A percentile compares a stretch with the other conserved stretches of the same genome.
These are phyloP conservation scores for Hylodesmum podocarpum DNA, from an alignment of 306 rosid species.

Conservation along the genomic window DNA sequence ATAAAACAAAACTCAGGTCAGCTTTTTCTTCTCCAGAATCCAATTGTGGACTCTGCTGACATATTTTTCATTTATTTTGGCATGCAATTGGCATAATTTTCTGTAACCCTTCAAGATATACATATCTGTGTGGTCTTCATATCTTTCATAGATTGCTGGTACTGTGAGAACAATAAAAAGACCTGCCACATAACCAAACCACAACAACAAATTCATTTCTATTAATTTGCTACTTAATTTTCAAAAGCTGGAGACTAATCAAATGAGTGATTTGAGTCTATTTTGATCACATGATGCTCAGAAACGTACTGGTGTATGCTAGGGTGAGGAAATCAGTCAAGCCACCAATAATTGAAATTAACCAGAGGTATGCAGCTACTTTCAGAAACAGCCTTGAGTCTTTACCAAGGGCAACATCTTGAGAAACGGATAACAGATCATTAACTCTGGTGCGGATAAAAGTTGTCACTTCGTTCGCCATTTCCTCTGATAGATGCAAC, in stretches of 20 bases:
- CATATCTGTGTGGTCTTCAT: slow-evolving; percentile 69
- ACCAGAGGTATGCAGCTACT: slow-evolving; percentile 70
- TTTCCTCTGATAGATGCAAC: slow-evolving; percentile 80
- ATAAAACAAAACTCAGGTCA: slow-evolving; percentile 49
- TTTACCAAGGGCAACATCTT: slow-evolving; percentile 73
- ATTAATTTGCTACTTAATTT: not conserved
- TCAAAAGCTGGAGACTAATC: not conserved
- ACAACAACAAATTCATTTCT: slow-evolving; percentile 14
- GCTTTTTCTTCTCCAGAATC: slow-evolving; percentile 71
- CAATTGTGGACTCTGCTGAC: slow-evolving; percentile 50
- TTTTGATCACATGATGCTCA: not conserved
- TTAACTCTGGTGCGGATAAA: slow-evolving; percentile 59
- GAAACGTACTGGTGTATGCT: slow-evolving; percentile 70
- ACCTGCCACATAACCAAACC: slow-evolving; percentile 55
- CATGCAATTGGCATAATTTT: slow-evolving; percentile 56
- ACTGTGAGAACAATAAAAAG: slow-evolving; percentile 70
- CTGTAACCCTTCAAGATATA: slow-evolving; percentile 52
- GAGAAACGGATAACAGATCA: slow-evolving; percentile 65
- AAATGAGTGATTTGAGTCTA: not conserved
- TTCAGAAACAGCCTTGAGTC: slow-evolving; percentile 77
- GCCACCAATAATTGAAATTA: slow-evolving; percentile 73
- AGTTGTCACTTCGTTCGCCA: slow-evolving; percentile 61
- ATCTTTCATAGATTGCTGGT: slow-evolving; percentile 82
- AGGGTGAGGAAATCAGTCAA: slow-evolving; percentile 84
- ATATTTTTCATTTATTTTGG: slow-evolving; percentile 54